These are phyloP conservation scores for Chaetothyriales sp. DNA, from an alignment of 2,329 filamentous ascomycete genomes.

Conservation along the genomic window DNA sequence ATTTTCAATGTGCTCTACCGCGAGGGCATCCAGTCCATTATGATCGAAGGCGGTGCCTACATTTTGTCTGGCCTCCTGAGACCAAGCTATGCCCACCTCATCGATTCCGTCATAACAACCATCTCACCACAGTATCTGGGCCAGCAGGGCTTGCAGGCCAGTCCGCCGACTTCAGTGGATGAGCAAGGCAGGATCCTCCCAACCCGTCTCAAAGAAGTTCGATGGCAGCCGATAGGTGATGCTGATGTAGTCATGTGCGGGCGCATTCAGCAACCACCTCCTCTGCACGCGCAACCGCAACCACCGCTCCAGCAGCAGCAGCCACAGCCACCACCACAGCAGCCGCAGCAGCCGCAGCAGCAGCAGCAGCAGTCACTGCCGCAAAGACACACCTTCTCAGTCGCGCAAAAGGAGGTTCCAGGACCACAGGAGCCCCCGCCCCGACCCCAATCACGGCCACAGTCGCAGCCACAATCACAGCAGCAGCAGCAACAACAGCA, in stretches of 20 bases:
- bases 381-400: not conserved
- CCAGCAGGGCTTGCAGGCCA: constrained; percentile 62
- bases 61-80: constrained; percentile 72
- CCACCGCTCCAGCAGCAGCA: not conserved
- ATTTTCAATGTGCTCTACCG: constrained; percentile 44
- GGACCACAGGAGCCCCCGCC: not conserved
- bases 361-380: not conserved
- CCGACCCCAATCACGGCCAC: no score
- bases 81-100: constrained; percentile 42
- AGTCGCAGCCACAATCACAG: not conserved
- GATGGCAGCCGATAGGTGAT: constrained; percentile 60
- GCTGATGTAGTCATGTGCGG: constrained; percentile 73
- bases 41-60: constrained; percentile 76
- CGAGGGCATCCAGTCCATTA: constrained; percentile 58
- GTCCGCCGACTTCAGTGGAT: constrained; percentile 38
- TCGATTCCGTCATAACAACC: constrained; percentile 71
- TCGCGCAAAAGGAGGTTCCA: no score
- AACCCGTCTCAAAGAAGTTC: constrained; percentile 46
- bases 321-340: not conserved
- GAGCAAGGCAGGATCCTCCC: constrained; percentile 45
- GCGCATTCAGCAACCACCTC: constrained; percentile 26
- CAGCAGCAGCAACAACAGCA: not conserved
- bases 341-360: not conserved
- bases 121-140: constrained; percentile 87
- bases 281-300: not conserved